Percentiles rank a stretch among this genome's conserved stretches.
Evolutionary conservation across 2,329 filamentous ascomycete genomes (phyloP).

Genomic region (Colletotrichum eremochloae): DNA sequence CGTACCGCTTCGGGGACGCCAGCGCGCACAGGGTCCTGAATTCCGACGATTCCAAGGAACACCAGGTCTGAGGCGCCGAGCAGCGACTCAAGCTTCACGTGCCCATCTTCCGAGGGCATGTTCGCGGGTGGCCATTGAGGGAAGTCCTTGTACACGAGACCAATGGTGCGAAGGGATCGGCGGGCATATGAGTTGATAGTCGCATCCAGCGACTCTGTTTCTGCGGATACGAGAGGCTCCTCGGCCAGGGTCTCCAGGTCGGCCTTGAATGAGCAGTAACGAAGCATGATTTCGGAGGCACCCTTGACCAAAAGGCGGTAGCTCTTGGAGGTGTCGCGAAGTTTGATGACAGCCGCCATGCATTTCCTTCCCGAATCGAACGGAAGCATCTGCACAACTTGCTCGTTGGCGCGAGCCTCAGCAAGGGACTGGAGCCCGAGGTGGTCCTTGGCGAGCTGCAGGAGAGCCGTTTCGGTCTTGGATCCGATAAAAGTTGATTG

Average conservation of each 20-base stretch:
- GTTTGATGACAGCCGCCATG: constrained; percentile 71
- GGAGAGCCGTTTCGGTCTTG: constrained; percentile 81
- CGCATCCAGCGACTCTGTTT: constrained; percentile 38
- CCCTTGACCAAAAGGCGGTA: constrained; percentile 70
- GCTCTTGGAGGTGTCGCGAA: constrained; percentile 65
- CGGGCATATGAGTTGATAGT: constrained; percentile 55
- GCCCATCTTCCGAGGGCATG: constrained; percentile 71
- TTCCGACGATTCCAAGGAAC: constrained; percentile 68
- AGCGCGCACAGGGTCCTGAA: constrained; percentile 75
- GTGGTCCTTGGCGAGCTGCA: constrained; percentile 76
- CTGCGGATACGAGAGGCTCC: constrained; percentile 2
- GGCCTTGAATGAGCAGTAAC: constrained; percentile 53
- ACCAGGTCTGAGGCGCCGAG: constrained; percentile 47
- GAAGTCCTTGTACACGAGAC: constrained; percentile 53
- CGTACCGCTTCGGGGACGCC: constrained; percentile 73
- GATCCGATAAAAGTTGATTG: constrained; percentile 75
- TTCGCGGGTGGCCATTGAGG: constrained; percentile 60
- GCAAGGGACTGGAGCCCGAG: constrained; percentile 73
- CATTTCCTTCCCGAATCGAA: constrained; percentile 67
- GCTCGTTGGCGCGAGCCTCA: constrained; percentile 73
- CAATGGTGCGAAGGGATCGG: constrained; percentile 57
- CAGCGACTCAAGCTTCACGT: constrained; percentile 49
- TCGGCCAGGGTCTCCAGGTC: constrained; percentile 41
- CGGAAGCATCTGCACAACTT: constrained; percentile 58
- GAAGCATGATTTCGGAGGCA: constrained; percentile 64